phyloP scores from a whole-genome alignment of 78 protist species.

The Dictyostelium brefeldianum region DNA sequence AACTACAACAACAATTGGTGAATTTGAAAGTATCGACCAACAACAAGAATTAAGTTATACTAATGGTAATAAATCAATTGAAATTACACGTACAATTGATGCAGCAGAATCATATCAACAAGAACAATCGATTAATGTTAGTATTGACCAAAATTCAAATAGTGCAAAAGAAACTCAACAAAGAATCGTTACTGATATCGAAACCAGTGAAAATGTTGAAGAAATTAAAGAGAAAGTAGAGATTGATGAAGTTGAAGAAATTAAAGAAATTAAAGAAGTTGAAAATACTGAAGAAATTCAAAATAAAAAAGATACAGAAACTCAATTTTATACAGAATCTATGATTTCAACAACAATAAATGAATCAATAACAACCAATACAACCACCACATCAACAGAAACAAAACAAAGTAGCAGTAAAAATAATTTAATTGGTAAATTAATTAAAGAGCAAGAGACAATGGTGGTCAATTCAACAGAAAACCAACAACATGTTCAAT shows the following conservation, averaged over 20 bases:
- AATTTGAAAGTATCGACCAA: too few species aligned
- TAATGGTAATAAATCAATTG: too few species aligned
- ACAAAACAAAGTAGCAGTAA: background rate
- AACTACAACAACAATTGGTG: too few species aligned
- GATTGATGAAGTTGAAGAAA: background rate
- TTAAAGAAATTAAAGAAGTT: background rate
- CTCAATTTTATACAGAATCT: background rate
- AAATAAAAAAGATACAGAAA: background rate
- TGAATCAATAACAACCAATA: background rate
- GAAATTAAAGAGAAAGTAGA: background rate
- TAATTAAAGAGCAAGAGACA: slow-evolving; percentile 9
- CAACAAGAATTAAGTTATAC: too few species aligned
- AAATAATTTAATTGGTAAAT: slow-evolving; percentile 1
- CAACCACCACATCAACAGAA: background rate
- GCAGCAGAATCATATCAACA: too few species aligned
- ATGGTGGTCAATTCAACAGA: too few species aligned
- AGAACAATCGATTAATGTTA: too few species aligned
- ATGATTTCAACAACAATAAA: background rate
- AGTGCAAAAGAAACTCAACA: too few species aligned
- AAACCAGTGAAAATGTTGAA: background rate
- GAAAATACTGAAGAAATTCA: background rate
- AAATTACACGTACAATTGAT: too few species aligned
- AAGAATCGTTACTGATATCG: too few species aligned
- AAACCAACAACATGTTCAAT: too few species aligned
- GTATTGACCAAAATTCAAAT: too few species aligned